Base-by-base conservation (phyloP, 768 basidiomycete genomes). In the Naematelia aurantialba region DNA sequence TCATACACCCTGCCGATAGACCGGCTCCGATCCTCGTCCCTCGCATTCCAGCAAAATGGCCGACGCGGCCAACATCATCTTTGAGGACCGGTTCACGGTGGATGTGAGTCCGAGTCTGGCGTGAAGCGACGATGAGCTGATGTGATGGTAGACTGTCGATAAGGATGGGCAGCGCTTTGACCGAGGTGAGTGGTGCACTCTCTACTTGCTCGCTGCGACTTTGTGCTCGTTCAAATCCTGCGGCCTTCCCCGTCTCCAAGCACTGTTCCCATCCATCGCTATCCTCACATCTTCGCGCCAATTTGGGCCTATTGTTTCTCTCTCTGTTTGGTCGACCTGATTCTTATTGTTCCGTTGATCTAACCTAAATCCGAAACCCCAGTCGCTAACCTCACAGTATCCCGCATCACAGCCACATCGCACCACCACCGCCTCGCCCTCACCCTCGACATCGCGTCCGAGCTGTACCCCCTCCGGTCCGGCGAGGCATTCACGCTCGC, bases 131-230 rank as follows among this genome's bases (percentile, higher is more conserved):
- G 10, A 24, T 19, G 10, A 25, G 17, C 86, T 85, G 11, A 4
- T 22, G 13, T 49, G 24, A 31, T 39, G 19, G 11, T 34, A 75
- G 68, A 60, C 63, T 13, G 69, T 78, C 13, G 78, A 78, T 63
- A 75, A 75, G 77, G 93, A 92, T 68, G 94, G 94, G 48, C 96
- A 89, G 81, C 96, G 93, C 77, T 99, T 97, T 69, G 96, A 99
- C 79, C 82, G 94, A 86, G 94, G 94, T 93, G 57, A 49, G 85
- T 72, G 1, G 24, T 44, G 8, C 52, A 34, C 2, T 14, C n/a
- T 27, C 50, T 46, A n/a, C n/a, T n/a, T n/a, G n/a, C n/a, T n/a
- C n/a, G n/a, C n/a, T n/a, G n/a, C n/a, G n/a, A n/a, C n/a, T n/a
- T n/a, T n/a, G n/a, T n/a, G n/a, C n/a, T n/a, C n/a, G n/a, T n/a